Evolutionary conservation across 208 protist species (phyloP).

Genomic region (Leishmania tarentolae): DNA sequence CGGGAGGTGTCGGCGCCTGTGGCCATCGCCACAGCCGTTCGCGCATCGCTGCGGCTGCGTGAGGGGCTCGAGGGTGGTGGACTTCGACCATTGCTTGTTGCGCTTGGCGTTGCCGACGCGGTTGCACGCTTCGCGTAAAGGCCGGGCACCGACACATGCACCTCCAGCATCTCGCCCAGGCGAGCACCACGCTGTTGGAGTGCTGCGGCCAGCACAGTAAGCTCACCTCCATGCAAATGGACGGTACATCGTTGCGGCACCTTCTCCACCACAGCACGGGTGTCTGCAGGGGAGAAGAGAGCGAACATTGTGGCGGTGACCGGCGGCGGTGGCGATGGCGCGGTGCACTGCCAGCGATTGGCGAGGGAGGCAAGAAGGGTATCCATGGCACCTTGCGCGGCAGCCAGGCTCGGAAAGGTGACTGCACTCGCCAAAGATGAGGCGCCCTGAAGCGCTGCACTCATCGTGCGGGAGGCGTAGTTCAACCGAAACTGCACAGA

Average conservation of each 20-base stretch:
- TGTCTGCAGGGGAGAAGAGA: neutral
- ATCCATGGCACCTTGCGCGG: constrained; percentile 14
- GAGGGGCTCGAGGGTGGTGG: neutral
- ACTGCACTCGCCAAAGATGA: neutral
- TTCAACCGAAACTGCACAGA: neutral
- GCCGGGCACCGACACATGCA: neutral
- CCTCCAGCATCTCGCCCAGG: constrained; percentile 1
- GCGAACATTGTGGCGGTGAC: neutral
- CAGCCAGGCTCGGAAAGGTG: neutral
- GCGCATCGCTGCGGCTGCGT: neutral
- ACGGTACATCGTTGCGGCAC: neutral
- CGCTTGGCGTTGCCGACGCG: neutral
- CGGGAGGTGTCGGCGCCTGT: neutral
- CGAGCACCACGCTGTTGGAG: constrained; percentile 14
- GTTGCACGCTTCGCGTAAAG: neutral
- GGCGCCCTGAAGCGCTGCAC: neutral
- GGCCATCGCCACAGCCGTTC: neutral
- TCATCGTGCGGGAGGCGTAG: constrained; percentile 3
- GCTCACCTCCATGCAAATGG: constrained; percentile 13
- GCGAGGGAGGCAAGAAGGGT: neutral
- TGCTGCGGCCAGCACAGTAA: constrained; percentile 17
- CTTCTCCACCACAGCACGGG: neutral
- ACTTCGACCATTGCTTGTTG: neutral
- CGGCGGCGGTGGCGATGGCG: neutral
- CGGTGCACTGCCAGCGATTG: constrained; percentile 2